Conservation (phyloP, 495 filamentous ascomycete species). For the Amphirosellinia nigrospora region DNA sequence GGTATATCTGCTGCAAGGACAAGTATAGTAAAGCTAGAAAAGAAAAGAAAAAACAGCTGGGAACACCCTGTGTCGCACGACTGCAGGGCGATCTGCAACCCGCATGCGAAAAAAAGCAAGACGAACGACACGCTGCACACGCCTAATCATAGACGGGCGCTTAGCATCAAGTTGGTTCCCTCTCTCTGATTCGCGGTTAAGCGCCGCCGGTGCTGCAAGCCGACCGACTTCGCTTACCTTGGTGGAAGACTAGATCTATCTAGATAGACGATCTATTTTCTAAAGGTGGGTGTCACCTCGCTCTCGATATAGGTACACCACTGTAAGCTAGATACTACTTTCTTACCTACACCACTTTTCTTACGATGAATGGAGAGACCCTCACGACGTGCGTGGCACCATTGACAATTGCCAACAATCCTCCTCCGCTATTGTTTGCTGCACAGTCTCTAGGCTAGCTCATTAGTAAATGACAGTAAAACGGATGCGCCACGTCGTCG, state of each 20-base stretch:
- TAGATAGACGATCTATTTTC: background rate
- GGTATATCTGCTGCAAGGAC: no score
- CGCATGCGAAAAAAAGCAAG: background rate
- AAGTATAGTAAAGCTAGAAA: background rate
- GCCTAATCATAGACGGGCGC: slow-evolving; percentile 22
- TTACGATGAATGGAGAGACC: background rate
- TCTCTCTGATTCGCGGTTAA: slow-evolving; percentile 24
- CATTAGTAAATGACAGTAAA: background rate
- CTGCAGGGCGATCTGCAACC: slow-evolving; percentile 1
- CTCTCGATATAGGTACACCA: no score
- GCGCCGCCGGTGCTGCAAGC: slow-evolving; percentile 16
- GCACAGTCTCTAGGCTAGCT: background rate
- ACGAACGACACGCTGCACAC: background rate
- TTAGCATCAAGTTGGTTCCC: background rate
- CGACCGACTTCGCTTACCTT: background rate
- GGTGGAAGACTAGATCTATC: background rate
- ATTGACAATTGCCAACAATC: slow-evolving; percentile 10
- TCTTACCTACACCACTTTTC: background rate
- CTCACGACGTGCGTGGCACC: slow-evolving; percentile 23
- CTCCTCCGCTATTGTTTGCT: background rate
- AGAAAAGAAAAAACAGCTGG: background rate
- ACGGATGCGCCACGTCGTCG: background rate
- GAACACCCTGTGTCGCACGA: background rate
- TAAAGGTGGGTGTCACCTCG: no score
- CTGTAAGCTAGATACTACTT: no score